Percentiles rank a stretch among this genome's conserved stretches.
Evolutionary conservation across 176 grass and related monocot genomes (phyloP).

Genomic region (Juncus inflexus): DNA sequence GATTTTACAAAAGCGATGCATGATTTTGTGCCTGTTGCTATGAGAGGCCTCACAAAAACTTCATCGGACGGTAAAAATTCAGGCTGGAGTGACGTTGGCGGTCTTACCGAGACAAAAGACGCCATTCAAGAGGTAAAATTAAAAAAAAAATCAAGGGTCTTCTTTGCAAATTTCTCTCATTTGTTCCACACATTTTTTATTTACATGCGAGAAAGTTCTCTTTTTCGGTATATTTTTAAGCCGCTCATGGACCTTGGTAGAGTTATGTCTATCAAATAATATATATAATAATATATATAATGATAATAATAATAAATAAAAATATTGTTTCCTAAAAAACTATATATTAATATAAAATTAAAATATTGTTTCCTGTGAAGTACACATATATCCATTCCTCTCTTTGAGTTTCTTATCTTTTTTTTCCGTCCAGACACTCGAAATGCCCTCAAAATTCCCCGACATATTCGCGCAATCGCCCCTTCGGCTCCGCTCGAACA

Average conservation of each 20-base stretch:
- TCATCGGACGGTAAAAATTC: constrained; percentile 57
- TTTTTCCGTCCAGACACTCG: constrained; percentile 58
- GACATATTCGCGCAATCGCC: constrained; percentile 78
- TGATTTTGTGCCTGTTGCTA: constrained; percentile 82
- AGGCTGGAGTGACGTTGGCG: constrained; percentile 92
- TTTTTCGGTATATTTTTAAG: too few relatives aligned
- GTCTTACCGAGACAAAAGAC: constrained; percentile 64
- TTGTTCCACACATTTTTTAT: too few relatives aligned
- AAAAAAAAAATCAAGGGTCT: neutral
- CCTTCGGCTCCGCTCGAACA: constrained; percentile 79
- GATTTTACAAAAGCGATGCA: constrained; percentile 87
- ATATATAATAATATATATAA: too few relatives aligned
- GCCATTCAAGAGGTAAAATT: constrained; percentile 81
- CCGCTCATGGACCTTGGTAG: too few relatives aligned
- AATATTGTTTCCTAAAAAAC: too few relatives aligned
- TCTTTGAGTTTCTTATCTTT: constrained; percentile 26
- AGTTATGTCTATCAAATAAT: too few relatives aligned
- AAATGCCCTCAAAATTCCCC: constrained; percentile 86
- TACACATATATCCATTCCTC: too few relatives aligned
- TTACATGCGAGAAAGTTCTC: too few relatives aligned
- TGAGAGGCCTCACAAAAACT: constrained; percentile 89
- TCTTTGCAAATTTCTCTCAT: too few relatives aligned
- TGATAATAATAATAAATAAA: too few relatives aligned
- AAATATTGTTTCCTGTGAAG: too few relatives aligned
- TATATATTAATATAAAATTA: too few relatives aligned